Conservation (phyloP, 2,329 filamentous ascomycete genomes). For the Calonectria henricotiae region DNA sequence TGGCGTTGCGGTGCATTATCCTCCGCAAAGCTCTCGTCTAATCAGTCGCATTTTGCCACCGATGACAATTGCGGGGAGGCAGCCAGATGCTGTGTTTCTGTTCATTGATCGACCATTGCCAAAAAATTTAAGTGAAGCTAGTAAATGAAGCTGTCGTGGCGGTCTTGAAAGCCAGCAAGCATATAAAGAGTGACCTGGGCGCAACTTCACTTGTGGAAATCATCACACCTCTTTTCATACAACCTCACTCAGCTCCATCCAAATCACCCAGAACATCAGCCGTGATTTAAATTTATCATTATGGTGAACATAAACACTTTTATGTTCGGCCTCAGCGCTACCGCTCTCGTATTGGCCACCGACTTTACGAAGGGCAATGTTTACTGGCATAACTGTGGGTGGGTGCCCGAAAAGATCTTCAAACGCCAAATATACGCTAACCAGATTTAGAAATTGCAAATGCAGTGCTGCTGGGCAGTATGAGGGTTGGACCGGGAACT, state of each 20-base stretch:
- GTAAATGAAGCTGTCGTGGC: background rate
- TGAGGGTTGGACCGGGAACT: background rate
- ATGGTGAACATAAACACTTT: background rate
- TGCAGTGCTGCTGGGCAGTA: background rate
- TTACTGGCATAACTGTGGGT: conserved; percentile 2
- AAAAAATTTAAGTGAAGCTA: background rate
- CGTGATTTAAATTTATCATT: background rate
- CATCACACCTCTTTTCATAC: background rate
- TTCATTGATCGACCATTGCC: background rate
- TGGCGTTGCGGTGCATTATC: background rate
- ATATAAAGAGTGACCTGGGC: background rate
- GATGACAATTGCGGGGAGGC: background rate
- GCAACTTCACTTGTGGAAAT: background rate
- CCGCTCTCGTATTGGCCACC: conserved; percentile 1
- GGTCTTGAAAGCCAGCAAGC: background rate
- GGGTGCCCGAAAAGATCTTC: background rate
- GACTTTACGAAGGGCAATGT: background rate
- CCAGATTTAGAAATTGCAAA: background rate
- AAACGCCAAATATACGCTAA: background rate
- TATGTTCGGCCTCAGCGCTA: background rate
- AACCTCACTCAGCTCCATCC: background rate
- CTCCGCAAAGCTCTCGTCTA: background rate
- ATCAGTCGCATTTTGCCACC: background rate
- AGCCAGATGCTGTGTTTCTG: background rate
- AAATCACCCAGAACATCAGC: background rate